Percentiles rank a stretch among this genome's conserved stretches.
Evolutionary conservation across 345 rosid genomes (phyloP).

Genomic region (Microcos paniculata): DNA sequence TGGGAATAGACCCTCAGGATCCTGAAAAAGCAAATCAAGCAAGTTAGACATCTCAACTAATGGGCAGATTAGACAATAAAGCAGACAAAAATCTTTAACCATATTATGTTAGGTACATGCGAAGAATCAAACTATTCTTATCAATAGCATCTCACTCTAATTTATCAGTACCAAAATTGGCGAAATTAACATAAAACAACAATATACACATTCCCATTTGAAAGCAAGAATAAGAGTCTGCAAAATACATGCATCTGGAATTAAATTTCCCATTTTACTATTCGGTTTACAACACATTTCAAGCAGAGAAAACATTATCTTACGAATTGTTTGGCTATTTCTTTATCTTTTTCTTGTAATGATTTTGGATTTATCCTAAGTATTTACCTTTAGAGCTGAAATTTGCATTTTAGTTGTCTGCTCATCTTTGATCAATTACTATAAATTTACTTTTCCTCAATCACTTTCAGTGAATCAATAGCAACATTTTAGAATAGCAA

Average conservation of each 20-base stretch:
- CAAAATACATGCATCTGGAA: background rate
- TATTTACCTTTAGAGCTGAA: too few relatives aligned
- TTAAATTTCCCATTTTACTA: background rate
- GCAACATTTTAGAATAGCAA: too few relatives aligned
- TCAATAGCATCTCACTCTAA: background rate
- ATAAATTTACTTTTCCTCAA: too few relatives aligned
- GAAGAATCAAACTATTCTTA: background rate
- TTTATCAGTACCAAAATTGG: background rate
- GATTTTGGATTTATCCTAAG: too few relatives aligned
- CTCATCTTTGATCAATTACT: too few relatives aligned
- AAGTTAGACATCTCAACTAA: background rate
- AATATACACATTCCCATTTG: background rate
- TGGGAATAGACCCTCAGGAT: conserved; percentile 95
- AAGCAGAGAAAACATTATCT: background rate
- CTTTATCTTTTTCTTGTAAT: too few relatives aligned
- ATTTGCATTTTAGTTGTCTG: too few relatives aligned
- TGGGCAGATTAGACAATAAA: background rate
- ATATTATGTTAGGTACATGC: background rate
- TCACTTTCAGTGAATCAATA: too few relatives aligned
- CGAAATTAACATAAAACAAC: background rate
- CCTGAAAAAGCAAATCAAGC: conserved; percentile 44
- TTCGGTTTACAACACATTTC: background rate
- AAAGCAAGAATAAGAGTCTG: background rate
- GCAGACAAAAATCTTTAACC: background rate
- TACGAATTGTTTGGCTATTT: background rate